Base-by-base conservation (phyloP, 257 asterid genomes). In the Scutellaria baicalensis region DNA sequence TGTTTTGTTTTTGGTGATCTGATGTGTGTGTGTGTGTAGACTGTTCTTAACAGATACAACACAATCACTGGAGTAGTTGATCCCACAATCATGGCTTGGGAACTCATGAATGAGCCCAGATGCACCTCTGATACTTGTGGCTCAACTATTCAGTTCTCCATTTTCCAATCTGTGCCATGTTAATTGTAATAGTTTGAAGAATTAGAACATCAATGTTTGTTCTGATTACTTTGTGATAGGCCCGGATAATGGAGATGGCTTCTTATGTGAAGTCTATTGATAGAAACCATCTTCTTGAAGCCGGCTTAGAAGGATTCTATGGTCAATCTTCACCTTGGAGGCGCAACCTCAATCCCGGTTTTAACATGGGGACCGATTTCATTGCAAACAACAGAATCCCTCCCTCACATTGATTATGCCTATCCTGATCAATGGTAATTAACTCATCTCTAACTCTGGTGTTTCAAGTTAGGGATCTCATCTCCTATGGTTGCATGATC, bases 11-110 rank as follows among this genome's bases (percentile, higher is more conserved):
- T n/a, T 56, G 0, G 14, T 68, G 33, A 16, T 65, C 9, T 74
- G 17, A 14, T 58, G 59, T 23, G 36, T 20, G 5, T 50, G 43
- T 40, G 23, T 51, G 33, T 79, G 84, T 77, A 93, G 99, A 82
- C 77, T 66, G 83, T 93, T 80, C 74, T 93, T 11, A 89, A 84
- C 73, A 85, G 99, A 72, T 61, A 69, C 58, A 93, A 93, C 77
- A 82, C 82, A 21, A 60, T 77, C 12, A 87, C 64, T 49, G 88
- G 96, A 71, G 69, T 78, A 57, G 40, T 73, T 82, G 99, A 93
- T 56, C 96, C 97, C 7, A 91, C 96, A 72, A 93, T 93, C 58
- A 93, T 93, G 99, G 97, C 99, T 0, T 93, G 99, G 99, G 99
- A 93, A 63, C 96, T 93, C 44, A 91, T 91, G 91, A 91, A 91